A percentile compares a stretch with the other conserved stretches of the same genome.
Evolutionary conservation across 768 basidiomycete species (phyloP).

Genomic region (Erythrobasidium yunnanense): DNA sequence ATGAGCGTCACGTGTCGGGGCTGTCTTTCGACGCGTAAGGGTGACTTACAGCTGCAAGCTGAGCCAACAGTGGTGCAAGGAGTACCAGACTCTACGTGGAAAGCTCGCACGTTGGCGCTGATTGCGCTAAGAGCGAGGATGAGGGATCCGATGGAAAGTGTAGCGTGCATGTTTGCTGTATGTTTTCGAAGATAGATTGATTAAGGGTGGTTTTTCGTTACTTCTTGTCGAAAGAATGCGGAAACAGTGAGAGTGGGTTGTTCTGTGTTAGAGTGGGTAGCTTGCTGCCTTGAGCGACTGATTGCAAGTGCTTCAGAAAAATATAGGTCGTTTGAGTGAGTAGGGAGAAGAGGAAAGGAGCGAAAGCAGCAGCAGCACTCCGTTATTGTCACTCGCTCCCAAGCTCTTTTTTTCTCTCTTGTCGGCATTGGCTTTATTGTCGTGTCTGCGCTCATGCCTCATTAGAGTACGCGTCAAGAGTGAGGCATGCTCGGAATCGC

Average conservation of each 20-base stretch:
- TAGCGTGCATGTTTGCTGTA: slow-evolving; percentile 18
- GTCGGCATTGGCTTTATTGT: too few species aligned
- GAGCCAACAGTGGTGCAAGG: slow-evolving; percentile 13
- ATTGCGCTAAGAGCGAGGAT: slow-evolving; percentile 12
- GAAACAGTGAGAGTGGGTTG: background rate
- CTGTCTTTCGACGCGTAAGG: too few species aligned
- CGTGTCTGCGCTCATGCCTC: too few species aligned
- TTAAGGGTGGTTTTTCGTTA: background rate
- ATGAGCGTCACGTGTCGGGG: too few species aligned
- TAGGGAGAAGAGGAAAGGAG: slow-evolving; percentile 7
- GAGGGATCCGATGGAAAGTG: slow-evolving; percentile 13
- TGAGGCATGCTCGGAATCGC: too few species aligned
- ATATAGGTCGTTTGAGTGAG: background rate
- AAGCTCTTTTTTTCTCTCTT: background rate
- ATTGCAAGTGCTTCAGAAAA: too few species aligned
- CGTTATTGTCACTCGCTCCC: background rate
- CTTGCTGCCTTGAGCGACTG: too few species aligned
- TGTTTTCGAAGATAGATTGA: background rate
- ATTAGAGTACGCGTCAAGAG: too few species aligned
- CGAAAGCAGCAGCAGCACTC: background rate
- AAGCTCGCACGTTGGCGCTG: slow-evolving; percentile 7
- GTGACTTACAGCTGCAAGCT: slow-evolving; percentile 21
- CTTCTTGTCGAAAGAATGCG: background rate
- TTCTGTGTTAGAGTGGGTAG: background rate
- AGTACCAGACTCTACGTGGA: slow-evolving; percentile 24